Conservation (phyloP, 768 basidiomycete genomes). For the Fibroporia radiculosa region DNA sequence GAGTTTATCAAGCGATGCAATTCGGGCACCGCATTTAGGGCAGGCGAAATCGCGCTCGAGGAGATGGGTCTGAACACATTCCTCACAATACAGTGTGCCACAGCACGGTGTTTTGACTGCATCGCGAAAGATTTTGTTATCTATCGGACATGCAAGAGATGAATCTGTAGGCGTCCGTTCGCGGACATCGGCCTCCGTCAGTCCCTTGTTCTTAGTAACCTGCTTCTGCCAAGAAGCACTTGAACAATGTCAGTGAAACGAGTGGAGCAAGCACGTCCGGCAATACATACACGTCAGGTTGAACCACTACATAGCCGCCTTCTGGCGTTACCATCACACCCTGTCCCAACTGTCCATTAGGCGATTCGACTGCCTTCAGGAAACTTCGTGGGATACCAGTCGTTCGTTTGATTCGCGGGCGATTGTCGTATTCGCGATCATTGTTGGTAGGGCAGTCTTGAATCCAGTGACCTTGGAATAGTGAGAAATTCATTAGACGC, state of each 20-base stretch:
- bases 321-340: constrained; percentile 99
- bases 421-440: constrained; percentile 89
- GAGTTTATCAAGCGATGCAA: constrained; percentile 85
- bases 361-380: constrained; percentile 91
- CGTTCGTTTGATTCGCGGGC: constrained; percentile 93
- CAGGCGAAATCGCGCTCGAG: constrained; percentile 94
- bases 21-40: constrained; percentile 82
- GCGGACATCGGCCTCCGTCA: constrained; percentile 85
- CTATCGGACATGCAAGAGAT: constrained; percentile 80
- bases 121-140: constrained; percentile 88
- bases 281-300: constrained; percentile 85
- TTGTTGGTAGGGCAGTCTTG: constrained; percentile 98
- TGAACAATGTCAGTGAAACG: background rate
- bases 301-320: constrained; percentile 94
- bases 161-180: constrained; percentile 76
- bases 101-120: constrained; percentile 96
- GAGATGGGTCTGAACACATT: constrained; percentile 91
- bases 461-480: constrained; percentile 87
- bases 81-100: constrained; percentile 86
- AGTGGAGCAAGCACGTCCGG: no score
- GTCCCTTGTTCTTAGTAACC: constrained; percentile 65
- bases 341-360: constrained; percentile 63
- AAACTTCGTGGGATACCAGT: constrained; percentile 98
- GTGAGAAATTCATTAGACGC: constrained; percentile 3
- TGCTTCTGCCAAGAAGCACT: constrained; percentile 97